Evolutionary conservation across 345 rosid genomes (phyloP), one percentile per base, ranked within the genome.

Genomic region (Aquilaria malaccensis): DNA sequence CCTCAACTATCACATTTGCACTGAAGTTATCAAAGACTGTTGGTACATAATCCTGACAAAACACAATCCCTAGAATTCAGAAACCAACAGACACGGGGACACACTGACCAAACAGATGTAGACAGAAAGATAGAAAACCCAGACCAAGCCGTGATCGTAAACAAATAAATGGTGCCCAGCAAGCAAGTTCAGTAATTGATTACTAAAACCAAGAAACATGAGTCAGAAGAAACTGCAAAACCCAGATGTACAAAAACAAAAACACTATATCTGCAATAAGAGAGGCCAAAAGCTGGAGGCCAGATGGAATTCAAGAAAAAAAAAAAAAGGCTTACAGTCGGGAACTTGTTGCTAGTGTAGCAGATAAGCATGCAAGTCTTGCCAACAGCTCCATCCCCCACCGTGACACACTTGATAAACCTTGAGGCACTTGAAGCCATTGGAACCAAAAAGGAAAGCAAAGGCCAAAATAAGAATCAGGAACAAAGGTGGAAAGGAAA

Each of bases 21-120:
- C 98, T 93, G 81, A 93, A 93, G 79, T 93, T 87, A 74, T 93
- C 97, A 61, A 93, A 93, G 57, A 93, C 97, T 51, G 97, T 93
- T 54, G 98, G 98, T 72, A 93, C 80, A 58, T 93, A 93, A 79
- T 93, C 98, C 98, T 93, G 88, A 72, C 13, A 51, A 77, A 45
- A n/a, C 50, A 51, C 66, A 74, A 47, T 48, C n/a, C 66, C 66
- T 11, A 70, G 29, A 70, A 61, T 55, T 33, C 45, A 58, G 15
- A 53, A 12, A 13, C 2, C 46, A 54, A 61, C 22, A 22, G 22
- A 22, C 22, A 22, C 22, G 22, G 22, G 7, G 43, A 37, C 43
- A 37, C 43, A 5, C 43, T 37, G 43, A 1, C 43, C 43, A 37
- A 67, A 41, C 14, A 58, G 2, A 31, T 33, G 32, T 59, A 43